Evolutionary conservation across 345 rosid genomes (phyloP), one percentile per base, ranked within the genome.

Genomic region (Turnera subulata): DNA sequence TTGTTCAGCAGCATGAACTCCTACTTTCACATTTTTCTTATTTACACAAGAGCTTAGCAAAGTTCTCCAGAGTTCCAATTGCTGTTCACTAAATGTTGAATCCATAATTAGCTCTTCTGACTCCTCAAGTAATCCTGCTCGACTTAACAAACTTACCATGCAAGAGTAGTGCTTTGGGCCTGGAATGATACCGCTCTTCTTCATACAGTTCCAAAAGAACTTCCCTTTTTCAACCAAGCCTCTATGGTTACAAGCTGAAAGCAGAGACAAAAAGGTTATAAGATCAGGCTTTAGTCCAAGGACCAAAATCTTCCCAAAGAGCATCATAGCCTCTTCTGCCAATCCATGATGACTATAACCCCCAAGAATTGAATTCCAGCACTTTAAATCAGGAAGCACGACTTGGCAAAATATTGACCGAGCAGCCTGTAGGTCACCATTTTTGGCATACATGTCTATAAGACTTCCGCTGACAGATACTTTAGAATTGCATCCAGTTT

Each of bases 281-380:
- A 76, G 81, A 64, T 92, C 93, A 0, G 95, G 91, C 11, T 10
- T 64, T 19, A 67, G 67, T 53, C 84, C 77, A 0, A 48, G 67
- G 52, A 66, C 32, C 46, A 69, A 55, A 20, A 91, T 80, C 50
- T 62, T 65, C 21, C 68, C 69, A 8, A 81, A 84, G 62, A 89
- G 65, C 22, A 50, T 58, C 45, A 78, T 56, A 0, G 91, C 93
- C 57, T 76, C 76, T 47, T 82, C 89, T 26, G 76, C 74, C 88
- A 78, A 73, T 63, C 96, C 96, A 40, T 84, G 84, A 49, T 84
- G 79, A 64, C 95, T 75, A 72, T 77, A 89, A 24, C 82, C 95
- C 40, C 87, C 78, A 4, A 89, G 76, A 90, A 92, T 76, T 1
- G 93, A 79, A 74, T 89, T 92, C 91, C 89, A 92, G 63, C 98